Evolutionary conservation across 1,284 basidiomycete genomes (phyloP), one percentile per base, ranked within the genome.

Genomic region (Vanrija sp.): DNA sequence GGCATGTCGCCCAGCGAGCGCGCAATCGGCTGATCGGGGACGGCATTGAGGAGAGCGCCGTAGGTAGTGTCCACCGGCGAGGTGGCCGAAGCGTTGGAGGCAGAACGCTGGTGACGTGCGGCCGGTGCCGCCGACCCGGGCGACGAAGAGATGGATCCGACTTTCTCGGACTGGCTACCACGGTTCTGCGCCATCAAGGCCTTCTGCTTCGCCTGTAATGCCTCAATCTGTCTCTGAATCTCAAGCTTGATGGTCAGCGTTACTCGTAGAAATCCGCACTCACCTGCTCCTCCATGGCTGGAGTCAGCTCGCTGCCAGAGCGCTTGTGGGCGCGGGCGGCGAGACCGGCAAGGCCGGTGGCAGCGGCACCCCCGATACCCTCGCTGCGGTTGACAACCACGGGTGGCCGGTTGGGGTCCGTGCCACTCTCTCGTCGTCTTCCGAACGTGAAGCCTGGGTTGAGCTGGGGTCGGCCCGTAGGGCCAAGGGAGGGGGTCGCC

Each of bases 401-500:
- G 12, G 63, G 55, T 9, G 63, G 54, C 46, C 49, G 46, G 26
- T 49, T 61, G 50, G 60, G 59, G 15, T 53, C 48, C 1, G 25
- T 34, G 39, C n/a, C 34, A 43, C 50, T 55, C 44, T 58, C 58
- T 45, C 63, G 61, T 50, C 65, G 66, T 84, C 63, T 83, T 49
- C 91, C 91, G 72, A 94, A 94, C 80, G 87, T 89, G 77, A 94
- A 94, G 42, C 82, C 81, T 12, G 91, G 91, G 16, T 90, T 90
- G 51, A 95, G 84, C 71, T 93, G 90, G 29, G 91, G 91, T 56
- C 91, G 85, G 42, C 90, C 88, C 29, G 86, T 83, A 5, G 88
- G 86, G n/a, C 88, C 87, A 42, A 88, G 50, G 15, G 62, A 52
- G 16, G 65, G 57, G 38, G 61, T 58, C 40, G 59, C 54, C 54